Conservation (phyloP, 495 filamentous ascomycete species). For the Sporormia fimetaria region DNA sequence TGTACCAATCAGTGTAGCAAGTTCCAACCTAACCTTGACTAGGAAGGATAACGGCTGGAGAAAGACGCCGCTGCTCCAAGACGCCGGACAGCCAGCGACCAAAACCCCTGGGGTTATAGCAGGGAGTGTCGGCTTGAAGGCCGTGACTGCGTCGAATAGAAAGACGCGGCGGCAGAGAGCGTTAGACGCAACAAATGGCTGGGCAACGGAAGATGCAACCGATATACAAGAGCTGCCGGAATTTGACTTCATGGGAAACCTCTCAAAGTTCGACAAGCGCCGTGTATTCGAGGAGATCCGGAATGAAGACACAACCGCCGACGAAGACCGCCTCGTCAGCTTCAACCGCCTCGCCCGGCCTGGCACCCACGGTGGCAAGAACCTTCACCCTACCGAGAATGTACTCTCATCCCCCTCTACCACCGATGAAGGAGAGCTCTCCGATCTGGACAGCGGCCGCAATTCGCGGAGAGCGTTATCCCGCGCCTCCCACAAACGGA, state of each 20-base stretch:
- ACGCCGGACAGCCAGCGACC: constrained; percentile 28
- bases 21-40: constrained; percentile 6
- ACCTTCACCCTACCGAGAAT: constrained; percentile 83
- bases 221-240: constrained; percentile 93
- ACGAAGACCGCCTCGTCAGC: constrained; percentile 76
- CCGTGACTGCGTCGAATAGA: constrained; percentile 20
- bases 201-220: constrained; percentile 92
- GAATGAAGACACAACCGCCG: constrained; percentile 75
- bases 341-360: constrained; percentile 72
- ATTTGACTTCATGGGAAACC: constrained; percentile 79
- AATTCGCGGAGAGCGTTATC: constrained; percentile 46
- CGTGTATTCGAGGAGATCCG: constrained; percentile 79
- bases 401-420: constrained; percentile 70
- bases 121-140: constrained; percentile 20
- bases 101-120: constrained; percentile 24
- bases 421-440: constrained; percentile 37
- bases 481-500: constrained; percentile 39
- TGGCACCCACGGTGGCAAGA: constrained; percentile 75
- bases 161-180: constrained; percentile 35
- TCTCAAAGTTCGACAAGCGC: constrained; percentile 90
- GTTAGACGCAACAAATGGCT: constrained; percentile 65
- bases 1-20: background rate
- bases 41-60: constrained; percentile 58
- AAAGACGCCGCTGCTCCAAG: constrained; percentile 65
- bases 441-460: constrained; percentile 44